A percentile compares a stretch with the other conserved stretches of the same genome.
These are phyloP conservation scores for Adenanthera pavonina DNA, from an alignment of 306 rosid species.

Conservation along the genomic window DNA sequence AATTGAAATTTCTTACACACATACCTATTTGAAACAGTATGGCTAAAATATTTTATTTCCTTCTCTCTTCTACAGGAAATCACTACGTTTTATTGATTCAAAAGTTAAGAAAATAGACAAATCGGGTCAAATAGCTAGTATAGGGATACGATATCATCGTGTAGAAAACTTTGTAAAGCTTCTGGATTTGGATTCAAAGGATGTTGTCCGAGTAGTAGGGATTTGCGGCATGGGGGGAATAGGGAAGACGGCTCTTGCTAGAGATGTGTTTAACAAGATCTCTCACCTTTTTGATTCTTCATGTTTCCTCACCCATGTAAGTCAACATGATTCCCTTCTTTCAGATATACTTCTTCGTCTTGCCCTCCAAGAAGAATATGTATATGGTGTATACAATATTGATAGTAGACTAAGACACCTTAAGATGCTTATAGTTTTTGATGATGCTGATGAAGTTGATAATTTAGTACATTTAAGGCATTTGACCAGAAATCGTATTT, in stretches of 20 bases:
- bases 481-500: background rate
- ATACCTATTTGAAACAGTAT: too few species aligned
- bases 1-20: too few species aligned
- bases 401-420: background rate
- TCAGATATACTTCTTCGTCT: background rate
- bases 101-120: background rate
- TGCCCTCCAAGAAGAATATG: background rate
- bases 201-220: background rate
- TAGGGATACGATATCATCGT: background rate
- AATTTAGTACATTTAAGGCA: background rate
- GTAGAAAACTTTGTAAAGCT: background rate
- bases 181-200: background rate
- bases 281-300: background rate
- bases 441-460: background rate
- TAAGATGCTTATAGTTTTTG: background rate
- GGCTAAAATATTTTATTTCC: too few species aligned
- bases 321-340: background rate
- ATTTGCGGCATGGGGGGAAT: background rate
- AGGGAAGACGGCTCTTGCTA: background rate
- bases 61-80: background rate
- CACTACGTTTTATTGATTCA: background rate
- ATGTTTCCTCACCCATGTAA: background rate
- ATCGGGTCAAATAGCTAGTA: background rate
- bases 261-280: background rate
- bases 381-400: background rate